Conservation (phyloP, 2,329 filamentous ascomycete genomes). For the Talaromyces sp. region DNA sequence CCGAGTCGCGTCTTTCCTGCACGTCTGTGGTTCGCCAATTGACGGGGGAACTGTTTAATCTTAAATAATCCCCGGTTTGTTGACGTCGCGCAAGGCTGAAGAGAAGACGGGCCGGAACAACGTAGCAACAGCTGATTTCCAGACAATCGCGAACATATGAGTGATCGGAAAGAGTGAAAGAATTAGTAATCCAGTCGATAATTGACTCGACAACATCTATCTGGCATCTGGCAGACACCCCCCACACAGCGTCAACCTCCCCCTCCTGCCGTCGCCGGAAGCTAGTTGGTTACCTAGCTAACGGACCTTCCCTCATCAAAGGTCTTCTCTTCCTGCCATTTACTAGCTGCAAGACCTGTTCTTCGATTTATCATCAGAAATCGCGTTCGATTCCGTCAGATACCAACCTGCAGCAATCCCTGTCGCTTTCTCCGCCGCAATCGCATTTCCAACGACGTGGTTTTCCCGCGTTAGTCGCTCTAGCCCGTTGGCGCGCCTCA, state of each 20-base stretch:
- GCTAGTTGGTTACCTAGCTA: constrained; percentile 1
- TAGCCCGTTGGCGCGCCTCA: constrained; percentile 21
- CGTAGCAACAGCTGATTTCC: not conserved
- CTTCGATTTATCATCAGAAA: not conserved
- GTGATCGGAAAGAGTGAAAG: not conserved
- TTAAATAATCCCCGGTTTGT: constrained; percentile 14
- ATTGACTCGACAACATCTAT: not conserved
- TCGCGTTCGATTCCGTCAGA: constrained; percentile 11
- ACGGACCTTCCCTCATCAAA: not conserved
- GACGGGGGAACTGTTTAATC: constrained; percentile 10
- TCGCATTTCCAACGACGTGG: constrained; percentile 2
- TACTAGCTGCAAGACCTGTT: not conserved
- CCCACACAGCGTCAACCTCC: not conserved
- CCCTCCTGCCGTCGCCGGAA: constrained; percentile 4
- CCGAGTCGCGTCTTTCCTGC: constrained; percentile 3
- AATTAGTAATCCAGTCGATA: not conserved
- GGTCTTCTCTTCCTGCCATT: not conserved
- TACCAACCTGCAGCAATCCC: constrained; percentile 2
- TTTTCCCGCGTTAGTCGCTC: constrained; percentile 21
- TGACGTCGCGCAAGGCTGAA: constrained; percentile 8
- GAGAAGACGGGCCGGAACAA: not conserved
- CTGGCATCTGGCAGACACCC: not conserved
- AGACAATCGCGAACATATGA: not conserved
- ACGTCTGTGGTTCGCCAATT: constrained; percentile 40
- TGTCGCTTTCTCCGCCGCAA: constrained; percentile 5